Conservation (phyloP, 177 flowering plant species). For the Telopea speciosissima region DNA sequence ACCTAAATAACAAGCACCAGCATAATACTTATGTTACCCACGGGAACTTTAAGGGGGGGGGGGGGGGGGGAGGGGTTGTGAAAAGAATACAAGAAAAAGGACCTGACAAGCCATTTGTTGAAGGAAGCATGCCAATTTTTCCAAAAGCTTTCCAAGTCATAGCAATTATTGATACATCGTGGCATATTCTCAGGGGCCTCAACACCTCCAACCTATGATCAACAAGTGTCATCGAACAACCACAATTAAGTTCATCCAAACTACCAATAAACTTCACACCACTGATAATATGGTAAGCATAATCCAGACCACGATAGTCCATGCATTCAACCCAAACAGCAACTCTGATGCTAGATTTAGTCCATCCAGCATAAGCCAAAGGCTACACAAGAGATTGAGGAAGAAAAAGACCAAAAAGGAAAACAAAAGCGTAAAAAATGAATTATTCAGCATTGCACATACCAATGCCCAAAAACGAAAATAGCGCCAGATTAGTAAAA, state of each 20-base stretch:
- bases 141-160: slow-evolving; percentile 90
- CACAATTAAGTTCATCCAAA: not conserved
- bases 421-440: not conserved
- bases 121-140: slow-evolving; percentile 98
- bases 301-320: not conserved
- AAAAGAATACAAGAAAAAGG: not conserved
- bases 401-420: not conserved
- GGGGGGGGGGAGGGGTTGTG: too few species aligned
- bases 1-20: slow-evolving; percentile 38
- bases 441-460: slow-evolving; percentile 11
- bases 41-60: too few species aligned
- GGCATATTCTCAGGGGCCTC: slow-evolving; percentile 96
- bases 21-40: slow-evolving; percentile 1
- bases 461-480: slow-evolving; percentile 98
- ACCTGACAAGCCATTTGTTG: slow-evolving; percentile 99
- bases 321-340: not conserved
- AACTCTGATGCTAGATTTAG: not conserved
- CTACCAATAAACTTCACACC: not conserved
- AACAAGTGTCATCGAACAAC: not conserved
- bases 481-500: slow-evolving; percentile 88
- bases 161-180: slow-evolving; percentile 86
- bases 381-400: not conserved
- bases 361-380: not conserved
- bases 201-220: slow-evolving; percentile 69
- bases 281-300: not conserved